Base-by-base conservation (phyloP, 805 yeast species). In the Candida cerambycidarum region DNA sequence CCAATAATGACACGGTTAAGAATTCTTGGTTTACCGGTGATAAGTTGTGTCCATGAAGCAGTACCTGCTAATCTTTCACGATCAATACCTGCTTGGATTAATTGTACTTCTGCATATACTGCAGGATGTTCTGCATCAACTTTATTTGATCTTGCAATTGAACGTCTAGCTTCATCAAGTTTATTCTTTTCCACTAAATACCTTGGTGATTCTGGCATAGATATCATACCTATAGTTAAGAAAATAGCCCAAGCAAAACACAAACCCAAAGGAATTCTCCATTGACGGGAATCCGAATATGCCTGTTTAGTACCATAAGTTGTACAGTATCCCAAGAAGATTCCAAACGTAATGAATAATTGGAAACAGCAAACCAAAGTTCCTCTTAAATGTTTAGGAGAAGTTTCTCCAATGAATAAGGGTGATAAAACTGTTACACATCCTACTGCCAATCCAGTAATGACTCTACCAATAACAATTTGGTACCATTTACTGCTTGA, bases 371-470 rank as follows among this genome's bases (percentile, higher is more conserved):
- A 78, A 40, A 83, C 88, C 45, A 83, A 71, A 30, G 85, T 71
- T 62, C 89, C 89, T 77, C 89, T 78, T 33, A 83, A 64, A 42
- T 75, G 77, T 53, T 80, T 82, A 56, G 90, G 90, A 44, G 89
- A 66, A 45, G 82, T 72, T 61, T 83, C 90, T 31, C 84, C 74
- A 54, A 83, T 81, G 61, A 82, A 76, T 64, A 78, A 65, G 28
- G 82, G 92, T 2, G 82, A 79, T 31, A 82, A 69, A 52, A 83
- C 85, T 0, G 89, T 77, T 5, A 85, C 83, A 19, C 77, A 75
- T 12, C 93, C 93, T 17, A 85, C 81, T 7, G 85, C 89, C 18
- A 82, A 54, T n/a, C 90, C 90, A 12, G 85, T 76, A 24, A 81
- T 58, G 23, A 78, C 70, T 44, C 92, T 69, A 1, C 88, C 88